Base-by-base conservation (phyloP, 441 rosid genomes). In the Adansonia rubrostipa region DNA sequence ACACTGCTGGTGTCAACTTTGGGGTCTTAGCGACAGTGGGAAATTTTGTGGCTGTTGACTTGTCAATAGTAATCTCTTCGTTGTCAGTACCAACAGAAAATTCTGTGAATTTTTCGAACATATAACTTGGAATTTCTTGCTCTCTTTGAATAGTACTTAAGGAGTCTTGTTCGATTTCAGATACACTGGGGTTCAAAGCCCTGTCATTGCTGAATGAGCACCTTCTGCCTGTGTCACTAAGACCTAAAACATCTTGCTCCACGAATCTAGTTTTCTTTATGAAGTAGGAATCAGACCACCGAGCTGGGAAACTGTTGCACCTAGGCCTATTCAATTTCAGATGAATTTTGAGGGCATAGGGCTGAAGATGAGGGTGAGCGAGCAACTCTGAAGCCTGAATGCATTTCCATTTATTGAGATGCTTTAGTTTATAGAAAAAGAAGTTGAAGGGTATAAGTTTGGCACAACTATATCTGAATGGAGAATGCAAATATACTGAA, bases 351-450 rank as follows among this genome's bases (percentile, higher is more conserved):
- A 80, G 86, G 65, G 88, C 82, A 77, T 87, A 83, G 56, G 91
- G 93, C 80, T 87, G 91, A 78, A 91, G 93, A 82, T 88, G 87
- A 20, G 91, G 88, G 78, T 89, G 92, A 80, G 79, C 75, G 17
- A 91, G 95, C 83, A 91, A 86, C 82, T 88, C 95, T 2, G 82
- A 87, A 58, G 93, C 95, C 95, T 91, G 87, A 56, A 76, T 45
- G 57, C 40, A 51, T 74, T 51, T 44, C 62, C 54, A 74, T 53
- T 62, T 64, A 57, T 58, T 60, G 57, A 66, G 20, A 19, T 40
- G n/a, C 63, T 76, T 72, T 54, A 70, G 71, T 62, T 66, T 14
- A 47, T 10, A 45, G 56, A 72, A 61, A 47, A n/a, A 13, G 9
- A 11, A 22, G 7, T 19, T 11, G 14, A 47, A 15, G 47, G 6